These are phyloP conservation scores for Platanthera zijinensis DNA, from an alignment of 106 monocot species.

Conservation along the genomic window DNA sequence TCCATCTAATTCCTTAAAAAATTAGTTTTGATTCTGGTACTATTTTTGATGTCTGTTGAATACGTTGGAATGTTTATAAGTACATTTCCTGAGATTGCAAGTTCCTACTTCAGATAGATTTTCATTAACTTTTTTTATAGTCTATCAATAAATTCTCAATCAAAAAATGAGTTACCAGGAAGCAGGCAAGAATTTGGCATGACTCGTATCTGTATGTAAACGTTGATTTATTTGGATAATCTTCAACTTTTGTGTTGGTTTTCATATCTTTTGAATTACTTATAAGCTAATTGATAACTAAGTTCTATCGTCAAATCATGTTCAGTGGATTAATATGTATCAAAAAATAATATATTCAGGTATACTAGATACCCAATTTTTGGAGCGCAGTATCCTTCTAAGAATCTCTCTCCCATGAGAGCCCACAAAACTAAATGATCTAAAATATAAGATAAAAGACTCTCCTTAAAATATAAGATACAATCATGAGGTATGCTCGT, in stretches of 20 bases:
- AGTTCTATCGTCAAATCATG: too few relatives aligned
- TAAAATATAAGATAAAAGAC: too few relatives aligned
- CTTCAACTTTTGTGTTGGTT: neutral
- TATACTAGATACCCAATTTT: too few relatives aligned
- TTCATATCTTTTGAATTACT: neutral
- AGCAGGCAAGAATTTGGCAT: neutral
- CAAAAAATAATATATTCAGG: too few relatives aligned
- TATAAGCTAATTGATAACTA: too few relatives aligned
- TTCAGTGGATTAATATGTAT: too few relatives aligned
- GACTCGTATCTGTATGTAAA: neutral
- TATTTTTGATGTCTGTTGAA: neutral
- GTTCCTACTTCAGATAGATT: neutral
- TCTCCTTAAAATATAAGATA: too few relatives aligned
- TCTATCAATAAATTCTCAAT: neutral
- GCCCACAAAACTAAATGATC: too few relatives aligned
- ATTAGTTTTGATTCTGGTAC: neutral
- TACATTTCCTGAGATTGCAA: neutral
- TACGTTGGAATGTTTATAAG: neutral
- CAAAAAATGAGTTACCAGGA: too few relatives aligned
- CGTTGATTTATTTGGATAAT: constrained; percentile 1
- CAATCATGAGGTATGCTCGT: too few relatives aligned
- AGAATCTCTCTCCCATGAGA: too few relatives aligned
- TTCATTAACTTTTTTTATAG: neutral
- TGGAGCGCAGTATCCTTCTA: too few relatives aligned
- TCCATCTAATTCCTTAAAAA: neutral